Percentiles rank a stretch among this genome's conserved stretches.
Conservation (phyloP, 352 stramenopile species). For the Phytophthora aleatoria region DNA sequence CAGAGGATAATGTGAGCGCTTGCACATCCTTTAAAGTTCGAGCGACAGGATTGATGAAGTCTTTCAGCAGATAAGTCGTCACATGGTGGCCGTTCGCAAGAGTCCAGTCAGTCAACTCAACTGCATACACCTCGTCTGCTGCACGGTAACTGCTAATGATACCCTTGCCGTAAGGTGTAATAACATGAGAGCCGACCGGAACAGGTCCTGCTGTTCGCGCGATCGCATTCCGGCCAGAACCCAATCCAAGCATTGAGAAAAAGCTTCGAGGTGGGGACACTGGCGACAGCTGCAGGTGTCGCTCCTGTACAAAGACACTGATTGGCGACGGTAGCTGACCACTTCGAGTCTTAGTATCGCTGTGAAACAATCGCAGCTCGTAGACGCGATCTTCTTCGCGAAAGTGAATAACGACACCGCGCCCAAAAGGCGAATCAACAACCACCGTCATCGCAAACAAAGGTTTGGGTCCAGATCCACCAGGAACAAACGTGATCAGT, state of each 20-base stretch:
- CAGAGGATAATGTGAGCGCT: conserved; percentile 33
- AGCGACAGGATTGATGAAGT: conserved; percentile 39
- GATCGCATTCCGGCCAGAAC: conserved; percentile 24
- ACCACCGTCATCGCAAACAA: conserved; percentile 55
- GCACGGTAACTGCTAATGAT: conserved; percentile 52
- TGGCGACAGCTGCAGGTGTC: conserved; percentile 45
- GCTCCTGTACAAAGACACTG: conserved; percentile 64
- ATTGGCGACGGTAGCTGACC: conserved; percentile 19
- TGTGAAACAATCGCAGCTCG: conserved; percentile 63
- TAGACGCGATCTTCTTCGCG: conserved; percentile 69
- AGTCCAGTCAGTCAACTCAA: conserved; percentile 54
- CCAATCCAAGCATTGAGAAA: conserved; percentile 65
- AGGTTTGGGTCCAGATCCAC: conserved; percentile 47
- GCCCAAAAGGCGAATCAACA: conserved; percentile 81
- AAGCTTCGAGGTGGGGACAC: conserved; percentile 72
- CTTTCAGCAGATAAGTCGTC: conserved; percentile 57
- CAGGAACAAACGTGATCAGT: conserved; percentile 73
- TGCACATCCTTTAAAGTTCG: conserved; percentile 42
- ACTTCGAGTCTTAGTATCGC: conserved; percentile 39
- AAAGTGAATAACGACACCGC: conserved; percentile 69
- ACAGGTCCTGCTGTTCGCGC: conserved; percentile 12
- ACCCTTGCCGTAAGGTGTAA: conserved; percentile 67
- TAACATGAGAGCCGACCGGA: conserved; percentile 44
- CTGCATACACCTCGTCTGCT: conserved; percentile 33
- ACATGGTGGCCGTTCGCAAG: conserved; percentile 45